Evolutionary conservation across 805 yeast genomes (phyloP).

Genomic region (Teunomyces funiuensis): DNA sequence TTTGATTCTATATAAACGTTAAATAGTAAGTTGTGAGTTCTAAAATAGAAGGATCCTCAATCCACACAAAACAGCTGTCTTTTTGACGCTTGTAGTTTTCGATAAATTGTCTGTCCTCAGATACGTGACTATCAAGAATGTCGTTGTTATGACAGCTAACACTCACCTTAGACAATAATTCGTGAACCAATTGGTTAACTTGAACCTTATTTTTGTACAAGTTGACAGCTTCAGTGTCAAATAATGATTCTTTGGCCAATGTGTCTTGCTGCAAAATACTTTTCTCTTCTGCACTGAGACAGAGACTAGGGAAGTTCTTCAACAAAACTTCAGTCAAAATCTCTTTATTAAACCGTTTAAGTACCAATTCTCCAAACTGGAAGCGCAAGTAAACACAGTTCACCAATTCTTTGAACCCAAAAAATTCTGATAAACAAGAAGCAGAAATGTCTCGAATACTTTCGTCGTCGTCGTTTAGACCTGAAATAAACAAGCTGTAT

Average conservation of each 20-base stretch:
- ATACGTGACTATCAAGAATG: not conserved
- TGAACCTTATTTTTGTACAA: constrained; percentile 54
- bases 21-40: too few relatives aligned
- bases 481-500: constrained; percentile 27
- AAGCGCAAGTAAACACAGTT: constrained; percentile 5
- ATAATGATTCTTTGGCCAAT: constrained; percentile 35
- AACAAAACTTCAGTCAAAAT: constrained; percentile 4
- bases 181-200: not conserved
- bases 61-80: constrained; percentile 3
- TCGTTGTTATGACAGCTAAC: not conserved
- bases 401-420: not conserved
- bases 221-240: constrained; percentile 67
- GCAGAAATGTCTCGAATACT: constrained; percentile 54
- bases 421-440: constrained; percentile 27
- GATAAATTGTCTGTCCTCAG: too few relatives aligned
- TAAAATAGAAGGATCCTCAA: not conserved
- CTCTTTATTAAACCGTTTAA: not conserved
- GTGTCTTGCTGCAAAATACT: not conserved
- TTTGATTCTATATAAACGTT: too few relatives aligned
- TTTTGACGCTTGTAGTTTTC: too few relatives aligned
- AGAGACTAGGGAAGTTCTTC: constrained; percentile 11
- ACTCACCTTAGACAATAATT: not conserved
- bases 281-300: not conserved
- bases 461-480: constrained; percentile 66
- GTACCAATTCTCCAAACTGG: not conserved